These are phyloP conservation scores for thale cress (Arabidopsis thaliana) DNA, from an alignment of 345 rosid genomes.

Conservation along the genomic window DNA sequence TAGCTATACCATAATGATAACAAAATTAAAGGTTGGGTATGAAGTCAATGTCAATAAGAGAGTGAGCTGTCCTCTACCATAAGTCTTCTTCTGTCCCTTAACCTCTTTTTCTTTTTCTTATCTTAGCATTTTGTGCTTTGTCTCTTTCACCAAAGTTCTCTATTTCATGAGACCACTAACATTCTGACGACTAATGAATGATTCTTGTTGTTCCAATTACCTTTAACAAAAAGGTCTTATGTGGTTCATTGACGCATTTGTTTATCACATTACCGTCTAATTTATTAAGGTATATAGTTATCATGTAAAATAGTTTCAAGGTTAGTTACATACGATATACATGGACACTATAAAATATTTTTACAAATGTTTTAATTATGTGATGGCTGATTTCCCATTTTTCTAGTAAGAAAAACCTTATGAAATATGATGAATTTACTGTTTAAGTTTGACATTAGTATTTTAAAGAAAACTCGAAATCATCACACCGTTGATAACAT, in stretches of 20 bases:
- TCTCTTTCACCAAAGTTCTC: slow-evolving; percentile 33
- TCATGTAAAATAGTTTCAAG: background rate
- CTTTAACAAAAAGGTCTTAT: slow-evolving; percentile 26
- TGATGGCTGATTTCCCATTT: background rate
- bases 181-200: background rate
- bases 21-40: slow-evolving; percentile 39
- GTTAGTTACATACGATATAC: background rate
- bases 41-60: slow-evolving; percentile 44
- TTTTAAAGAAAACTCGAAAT: background rate
- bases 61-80: slow-evolving; percentile 45
- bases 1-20: slow-evolving; percentile 18
- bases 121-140: slow-evolving; percentile 39
- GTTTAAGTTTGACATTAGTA: background rate
- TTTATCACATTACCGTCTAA: slow-evolving; percentile 7
- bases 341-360: too few species aligned
- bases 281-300: background rate
- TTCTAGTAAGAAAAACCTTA: background rate
- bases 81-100: slow-evolving; percentile 40
- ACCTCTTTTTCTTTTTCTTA: slow-evolving; percentile 25
- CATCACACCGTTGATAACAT: background rate
- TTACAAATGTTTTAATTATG: too few species aligned
- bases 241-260: slow-evolving; percentile 9
- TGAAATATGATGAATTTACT: background rate
- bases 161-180: slow-evolving; percentile 34
- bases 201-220: slow-evolving; percentile 16